A percentile compares a stretch with the other conserved stretches of the same genome.
Conservation (phyloP, 169 alveolate genomes). For the Cryptosporidium baileyi region DNA sequence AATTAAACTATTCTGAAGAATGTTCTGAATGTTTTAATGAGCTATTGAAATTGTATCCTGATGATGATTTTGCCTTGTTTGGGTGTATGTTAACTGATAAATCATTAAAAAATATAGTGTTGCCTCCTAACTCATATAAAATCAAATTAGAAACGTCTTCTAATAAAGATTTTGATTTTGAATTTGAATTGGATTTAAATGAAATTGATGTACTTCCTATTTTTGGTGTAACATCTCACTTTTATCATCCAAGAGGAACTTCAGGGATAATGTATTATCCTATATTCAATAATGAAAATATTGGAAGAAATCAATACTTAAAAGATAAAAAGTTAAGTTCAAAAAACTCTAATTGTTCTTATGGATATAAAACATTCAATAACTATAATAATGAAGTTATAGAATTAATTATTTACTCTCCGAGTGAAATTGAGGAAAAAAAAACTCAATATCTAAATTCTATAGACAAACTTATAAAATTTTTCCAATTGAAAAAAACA, state of each 20-base stretch:
- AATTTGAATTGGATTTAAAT: neutral
- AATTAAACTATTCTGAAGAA: neutral
- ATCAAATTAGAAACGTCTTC: neutral
- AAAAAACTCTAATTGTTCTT: neutral
- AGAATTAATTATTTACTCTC: neutral
- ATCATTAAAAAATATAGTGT: neutral
- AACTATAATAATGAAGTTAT: neutral
- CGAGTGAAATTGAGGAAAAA: neutral
- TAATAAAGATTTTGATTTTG: neutral
- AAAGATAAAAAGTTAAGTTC: neutral
- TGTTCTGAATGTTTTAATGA: neutral
- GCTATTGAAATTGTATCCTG: constrained; percentile 32
- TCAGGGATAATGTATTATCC: constrained; percentile 51
- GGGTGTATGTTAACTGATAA: constrained; percentile 38
- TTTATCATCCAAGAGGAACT: constrained; percentile 31
- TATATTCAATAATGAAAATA: neutral
- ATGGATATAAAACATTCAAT: neutral
- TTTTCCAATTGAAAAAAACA: constrained; percentile 1
- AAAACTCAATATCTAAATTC: neutral
- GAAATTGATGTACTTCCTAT: constrained; percentile 16
- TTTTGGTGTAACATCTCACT: neutral
- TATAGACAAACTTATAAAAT: neutral
- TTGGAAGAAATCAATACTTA: constrained; percentile 1
- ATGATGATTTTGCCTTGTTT: constrained; percentile 19
- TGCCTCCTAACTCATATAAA: constrained; percentile 3